A percentile compares a stretch with the other conserved stretches of the same genome.
These are phyloP conservation scores for Dichomitus squalens DNA, from an alignment of 1,284 basidiomycete genomes.

Conservation along the genomic window DNA sequence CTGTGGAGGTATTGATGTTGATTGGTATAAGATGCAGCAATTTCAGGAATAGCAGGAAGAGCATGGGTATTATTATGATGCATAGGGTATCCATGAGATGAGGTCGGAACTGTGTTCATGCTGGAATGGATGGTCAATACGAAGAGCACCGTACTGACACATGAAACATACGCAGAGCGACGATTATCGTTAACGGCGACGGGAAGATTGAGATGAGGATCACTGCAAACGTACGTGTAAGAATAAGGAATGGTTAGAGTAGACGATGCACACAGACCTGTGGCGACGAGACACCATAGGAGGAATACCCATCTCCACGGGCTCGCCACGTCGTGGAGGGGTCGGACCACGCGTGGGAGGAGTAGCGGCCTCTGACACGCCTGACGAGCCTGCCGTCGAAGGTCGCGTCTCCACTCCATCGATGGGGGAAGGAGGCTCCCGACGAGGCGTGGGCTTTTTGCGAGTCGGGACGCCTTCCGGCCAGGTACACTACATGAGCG, in stretches of 20 bases:
- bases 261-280: conserved; percentile 38
- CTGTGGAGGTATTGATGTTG: conserved; percentile 27
- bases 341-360: conserved; percentile 65
- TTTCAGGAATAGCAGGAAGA: conserved; percentile 61
- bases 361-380: conserved; percentile 61
- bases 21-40: conserved; percentile 39
- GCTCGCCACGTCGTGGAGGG: conserved; percentile 52
- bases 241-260: not conserved
- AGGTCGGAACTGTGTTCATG: conserved; percentile 18
- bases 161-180: conserved; percentile 49
- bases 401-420: conserved; percentile 51
- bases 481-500: conserved; percentile 70
- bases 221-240: conserved; percentile 18
- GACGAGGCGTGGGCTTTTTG: conserved; percentile 53
- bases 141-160: not conserved
- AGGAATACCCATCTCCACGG: conserved; percentile 52
- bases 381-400: conserved; percentile 65
- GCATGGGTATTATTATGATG: conserved; percentile 42
- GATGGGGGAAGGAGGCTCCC: conserved; percentile 38
- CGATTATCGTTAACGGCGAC: conserved; percentile 33
- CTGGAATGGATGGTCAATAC: conserved; percentile 13
- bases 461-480: conserved; percentile 69
- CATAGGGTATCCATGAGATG: conserved; percentile 32
- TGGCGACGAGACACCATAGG: conserved; percentile 54
- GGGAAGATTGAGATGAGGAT: conserved; percentile 25